phyloP scores from a whole-genome alignment of 257 asterid species.

The Perilla frutescens region DNA sequence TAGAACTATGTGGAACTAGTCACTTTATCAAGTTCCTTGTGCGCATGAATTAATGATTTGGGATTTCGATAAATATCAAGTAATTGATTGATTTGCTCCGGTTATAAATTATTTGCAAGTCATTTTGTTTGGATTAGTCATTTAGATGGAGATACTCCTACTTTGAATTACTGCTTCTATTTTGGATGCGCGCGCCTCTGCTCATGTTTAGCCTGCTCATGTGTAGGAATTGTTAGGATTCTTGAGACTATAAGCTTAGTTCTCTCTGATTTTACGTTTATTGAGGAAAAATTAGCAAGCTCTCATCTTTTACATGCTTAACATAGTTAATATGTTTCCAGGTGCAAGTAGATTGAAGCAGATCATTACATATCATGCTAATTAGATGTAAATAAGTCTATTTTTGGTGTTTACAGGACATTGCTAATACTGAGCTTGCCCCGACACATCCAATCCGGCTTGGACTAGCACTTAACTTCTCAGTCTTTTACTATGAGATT shows the following conservation, averaged over 20 bases:
- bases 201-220: background rate
- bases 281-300: background rate
- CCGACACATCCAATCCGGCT: conserved; percentile 64
- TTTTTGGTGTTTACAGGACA: conserved; percentile 44
- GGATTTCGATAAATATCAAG: background rate
- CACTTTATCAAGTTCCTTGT: background rate
- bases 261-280: background rate
- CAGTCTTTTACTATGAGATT: conserved; percentile 64
- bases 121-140: conserved; percentile 1
- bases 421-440: conserved; percentile 55
- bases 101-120: background rate
- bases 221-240: background rate
- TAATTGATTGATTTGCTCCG: background rate
- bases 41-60: background rate
- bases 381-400: background rate
- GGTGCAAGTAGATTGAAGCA: conserved; percentile 6
- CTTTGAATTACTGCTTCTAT: background rate
- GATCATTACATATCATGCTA: conserved; percentile 1
- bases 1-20: background rate
- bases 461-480: conserved; percentile 61
- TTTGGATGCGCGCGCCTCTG: background rate
- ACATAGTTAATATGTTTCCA: background rate
- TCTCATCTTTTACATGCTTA: background rate
- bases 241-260: background rate
- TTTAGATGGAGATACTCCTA: background rate